phyloP scores from a whole-genome alignment of 306 rosid genomes.

The Hippophae tibetana region DNA sequence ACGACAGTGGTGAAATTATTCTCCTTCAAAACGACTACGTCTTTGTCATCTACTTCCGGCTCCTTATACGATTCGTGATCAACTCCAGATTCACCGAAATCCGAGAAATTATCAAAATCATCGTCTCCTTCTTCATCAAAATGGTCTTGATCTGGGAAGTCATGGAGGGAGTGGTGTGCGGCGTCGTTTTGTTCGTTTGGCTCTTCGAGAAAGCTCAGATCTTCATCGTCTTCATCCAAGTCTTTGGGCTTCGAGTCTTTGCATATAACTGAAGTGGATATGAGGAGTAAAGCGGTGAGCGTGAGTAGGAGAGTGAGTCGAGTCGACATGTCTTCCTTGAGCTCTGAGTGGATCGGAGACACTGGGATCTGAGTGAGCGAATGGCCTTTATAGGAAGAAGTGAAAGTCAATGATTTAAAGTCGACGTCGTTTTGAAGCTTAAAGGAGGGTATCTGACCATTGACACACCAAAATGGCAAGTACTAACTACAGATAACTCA shows the following conservation, averaged over 20 bases:
- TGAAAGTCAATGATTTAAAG: not conserved
- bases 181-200: constrained; percentile 24
- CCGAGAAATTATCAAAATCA: constrained; percentile 53
- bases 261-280: constrained; percentile 48
- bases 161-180: constrained; percentile 12
- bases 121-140: constrained; percentile 31
- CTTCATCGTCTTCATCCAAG: constrained; percentile 49
- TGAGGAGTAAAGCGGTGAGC: constrained; percentile 49
- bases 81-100: constrained; percentile 35
- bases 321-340: constrained; percentile 38
- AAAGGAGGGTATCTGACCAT: not conserved
- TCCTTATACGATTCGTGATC: constrained; percentile 33
- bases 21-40: constrained; percentile 79
- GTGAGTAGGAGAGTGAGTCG: constrained; percentile 41
- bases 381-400: constrained; percentile 13
- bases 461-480: too few species aligned
- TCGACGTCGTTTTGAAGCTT: not conserved
- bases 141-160: constrained; percentile 29
- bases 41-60: constrained; percentile 75
- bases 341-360: constrained; percentile 8
- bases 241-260: constrained; percentile 19
- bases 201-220: constrained; percentile 87
- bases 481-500: too few species aligned
- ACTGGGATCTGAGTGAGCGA: constrained; percentile 15
- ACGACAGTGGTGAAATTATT: constrained; percentile 57